A percentile compares a stretch with the other conserved stretches of the same genome.
Conservation (phyloP, 176 grass and related monocot species). For the Zoysia pacifica region DNA sequence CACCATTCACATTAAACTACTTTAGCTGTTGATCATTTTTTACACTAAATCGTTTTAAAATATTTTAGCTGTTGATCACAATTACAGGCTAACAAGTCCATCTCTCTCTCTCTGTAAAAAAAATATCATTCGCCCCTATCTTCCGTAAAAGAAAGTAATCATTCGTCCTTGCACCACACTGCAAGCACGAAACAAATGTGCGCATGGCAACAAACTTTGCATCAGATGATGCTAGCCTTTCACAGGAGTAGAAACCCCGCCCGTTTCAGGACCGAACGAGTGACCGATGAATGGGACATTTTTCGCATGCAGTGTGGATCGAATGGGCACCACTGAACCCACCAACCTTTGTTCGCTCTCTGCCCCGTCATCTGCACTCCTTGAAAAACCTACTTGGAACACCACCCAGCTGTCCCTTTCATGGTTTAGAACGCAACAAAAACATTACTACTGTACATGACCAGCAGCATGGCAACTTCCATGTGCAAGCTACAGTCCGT, state of each 20-base stretch:
- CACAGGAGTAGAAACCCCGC: background rate
- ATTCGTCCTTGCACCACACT: too few species aligned
- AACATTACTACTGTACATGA: too few species aligned
- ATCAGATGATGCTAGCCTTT: background rate
- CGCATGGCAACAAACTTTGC: background rate
- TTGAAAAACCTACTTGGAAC: background rate
- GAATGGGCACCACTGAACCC: slow-evolving; percentile 8
- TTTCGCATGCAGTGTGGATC: too few species aligned
- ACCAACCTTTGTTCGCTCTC: background rate
- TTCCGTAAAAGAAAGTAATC: too few species aligned
- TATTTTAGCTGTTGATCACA: too few species aligned
- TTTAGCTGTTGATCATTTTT: too few species aligned
- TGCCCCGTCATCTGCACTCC: background rate
- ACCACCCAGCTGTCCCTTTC: slow-evolving; percentile 9
- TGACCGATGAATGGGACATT: background rate
- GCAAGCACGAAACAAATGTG: too few species aligned
- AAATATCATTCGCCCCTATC: too few species aligned
- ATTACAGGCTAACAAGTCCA: too few species aligned
- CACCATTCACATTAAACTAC: too few species aligned
- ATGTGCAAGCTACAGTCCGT: background rate
- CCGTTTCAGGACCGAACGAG: background rate
- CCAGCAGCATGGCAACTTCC: background rate
- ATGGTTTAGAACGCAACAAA: slow-evolving; percentile 4
- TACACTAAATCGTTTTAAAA: too few species aligned
- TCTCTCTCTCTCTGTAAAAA: too few species aligned